Percentiles rank a stretch among this genome's conserved stretches.
Evolutionary conservation across 73 alveolate species (phyloP).

Genomic region (Blepharisma japonicum): DNA sequence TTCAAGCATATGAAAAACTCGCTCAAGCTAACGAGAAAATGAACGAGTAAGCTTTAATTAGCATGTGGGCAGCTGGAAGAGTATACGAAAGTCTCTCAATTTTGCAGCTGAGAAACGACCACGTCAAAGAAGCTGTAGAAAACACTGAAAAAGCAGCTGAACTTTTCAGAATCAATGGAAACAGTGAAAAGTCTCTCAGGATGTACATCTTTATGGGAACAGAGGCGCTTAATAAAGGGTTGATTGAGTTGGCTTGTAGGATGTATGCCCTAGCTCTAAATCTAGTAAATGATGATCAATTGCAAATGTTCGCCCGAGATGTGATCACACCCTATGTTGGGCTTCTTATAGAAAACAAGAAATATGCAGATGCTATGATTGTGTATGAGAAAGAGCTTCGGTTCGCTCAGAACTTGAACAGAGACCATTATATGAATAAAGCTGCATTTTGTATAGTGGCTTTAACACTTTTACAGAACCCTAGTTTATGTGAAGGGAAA

Average conservation of each 20-base stretch:
- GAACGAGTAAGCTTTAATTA: conserved; percentile 4
- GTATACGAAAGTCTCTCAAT: conserved; percentile 3
- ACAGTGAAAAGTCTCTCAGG: conserved; percentile 16
- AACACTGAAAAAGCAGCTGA: conserved; percentile 27
- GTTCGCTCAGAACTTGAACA: not conserved
- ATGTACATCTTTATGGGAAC: conserved; percentile 10
- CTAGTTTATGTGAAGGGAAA: conserved; percentile 5
- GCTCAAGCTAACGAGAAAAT: conserved; percentile 8
- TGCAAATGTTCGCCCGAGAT: conserved; percentile 3
- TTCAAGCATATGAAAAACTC: conserved; percentile 23
- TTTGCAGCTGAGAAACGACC: conserved; percentile 2
- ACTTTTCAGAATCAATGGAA: conserved; percentile 3
- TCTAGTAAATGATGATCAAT: not conserved
- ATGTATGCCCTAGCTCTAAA: conserved; percentile 8
- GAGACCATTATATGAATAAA: conserved; percentile 20
- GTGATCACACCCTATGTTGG: not conserved
- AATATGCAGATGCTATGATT: conserved; percentile 4
- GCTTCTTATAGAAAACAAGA: not conserved
- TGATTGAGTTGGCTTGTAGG: not conserved
- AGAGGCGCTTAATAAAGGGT: not conserved
- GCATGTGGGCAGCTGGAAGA: conserved; percentile 32
- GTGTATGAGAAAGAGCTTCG: conserved; percentile 9
- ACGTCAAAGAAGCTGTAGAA: not conserved
- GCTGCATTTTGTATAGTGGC: conserved; percentile 14
- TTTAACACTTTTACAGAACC: not conserved